Conservation (phyloP, 495 filamentous ascomycete species). For the Cercophora sp. region DNA sequence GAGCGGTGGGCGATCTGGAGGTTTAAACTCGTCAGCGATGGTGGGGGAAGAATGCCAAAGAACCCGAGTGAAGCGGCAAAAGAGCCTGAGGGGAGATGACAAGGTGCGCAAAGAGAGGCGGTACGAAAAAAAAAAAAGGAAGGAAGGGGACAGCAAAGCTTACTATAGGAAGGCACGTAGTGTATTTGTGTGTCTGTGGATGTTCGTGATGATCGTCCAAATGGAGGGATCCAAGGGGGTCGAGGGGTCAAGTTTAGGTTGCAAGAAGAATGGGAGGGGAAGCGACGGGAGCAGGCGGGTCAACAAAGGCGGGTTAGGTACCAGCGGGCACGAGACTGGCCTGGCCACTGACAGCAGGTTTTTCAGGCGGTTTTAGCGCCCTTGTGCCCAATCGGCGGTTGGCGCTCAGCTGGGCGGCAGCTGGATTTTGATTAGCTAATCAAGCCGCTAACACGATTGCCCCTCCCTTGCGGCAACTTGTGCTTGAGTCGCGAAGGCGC, state of each 20-base stretch:
- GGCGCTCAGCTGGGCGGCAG: neutral
- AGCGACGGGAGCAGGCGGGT: slow-evolving; percentile 16
- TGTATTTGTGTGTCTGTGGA: neutral
- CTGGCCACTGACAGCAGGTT: slow-evolving; percentile 14
- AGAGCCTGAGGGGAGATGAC: neutral
- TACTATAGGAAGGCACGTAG: neutral
- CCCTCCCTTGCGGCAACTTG: slow-evolving; percentile 2
- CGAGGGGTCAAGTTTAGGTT: slow-evolving; percentile 19
- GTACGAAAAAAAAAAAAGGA: neutral
- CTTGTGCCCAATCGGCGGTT: slow-evolving; percentile 23
- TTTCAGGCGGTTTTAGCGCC: slow-evolving; percentile 23
- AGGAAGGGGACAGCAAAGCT: neutral
- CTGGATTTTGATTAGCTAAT: slow-evolving; percentile 12
- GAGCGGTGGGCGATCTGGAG: slow-evolving; percentile 16
- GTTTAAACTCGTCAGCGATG: slow-evolving; percentile 28
- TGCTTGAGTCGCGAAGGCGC: neutral
- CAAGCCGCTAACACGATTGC: slow-evolving; percentile 6
- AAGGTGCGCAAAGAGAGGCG: neutral
- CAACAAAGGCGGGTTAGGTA: slow-evolving; percentile 24
- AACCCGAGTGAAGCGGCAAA: slow-evolving; percentile 23
- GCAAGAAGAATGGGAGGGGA: slow-evolving; percentile 25
- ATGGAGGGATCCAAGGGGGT: slow-evolving; percentile 19
- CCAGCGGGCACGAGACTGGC: neutral
- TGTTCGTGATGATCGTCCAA: slow-evolving; percentile 12
- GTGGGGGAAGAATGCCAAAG: slow-evolving; percentile 24